Conservation (phyloP, 139 green algal species). For the Desmodesmus armatus region DNA sequence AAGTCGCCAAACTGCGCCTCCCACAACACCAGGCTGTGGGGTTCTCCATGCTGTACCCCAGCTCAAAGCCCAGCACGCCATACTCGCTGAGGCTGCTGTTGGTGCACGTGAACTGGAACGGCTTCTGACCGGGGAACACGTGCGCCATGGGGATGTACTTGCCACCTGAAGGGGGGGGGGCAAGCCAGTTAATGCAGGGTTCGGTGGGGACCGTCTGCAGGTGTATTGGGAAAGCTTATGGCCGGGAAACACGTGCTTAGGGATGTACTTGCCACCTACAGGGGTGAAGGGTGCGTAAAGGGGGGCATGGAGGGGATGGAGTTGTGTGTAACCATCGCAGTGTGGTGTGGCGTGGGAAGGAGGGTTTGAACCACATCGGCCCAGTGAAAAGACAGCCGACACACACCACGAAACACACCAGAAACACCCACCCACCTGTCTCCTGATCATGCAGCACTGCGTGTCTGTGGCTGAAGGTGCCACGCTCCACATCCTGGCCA, state of each 20-base stretch:
- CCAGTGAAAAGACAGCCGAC: too few species aligned
- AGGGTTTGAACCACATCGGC: too few species aligned
- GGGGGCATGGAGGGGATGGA: too few species aligned
- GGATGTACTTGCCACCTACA: too few species aligned
- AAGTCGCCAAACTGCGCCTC: slow-evolving; percentile 88
- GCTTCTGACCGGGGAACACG: slow-evolving; percentile 83
- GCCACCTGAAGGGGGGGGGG: neutral
- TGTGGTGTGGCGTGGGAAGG: too few species aligned
- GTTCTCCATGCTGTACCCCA: slow-evolving; percentile 98
- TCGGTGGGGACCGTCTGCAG: too few species aligned
- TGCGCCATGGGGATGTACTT: slow-evolving; percentile 88
- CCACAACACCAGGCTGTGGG: slow-evolving; percentile 96
- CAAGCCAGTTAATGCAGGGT: neutral
- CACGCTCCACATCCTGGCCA: slow-evolving; percentile 98
- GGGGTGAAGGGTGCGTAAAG: too few species aligned
- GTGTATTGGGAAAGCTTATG: too few species aligned
- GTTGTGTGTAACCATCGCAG: too few species aligned
- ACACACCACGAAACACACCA: too few species aligned
- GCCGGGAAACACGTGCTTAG: too few species aligned
- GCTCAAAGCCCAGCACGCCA: slow-evolving; percentile 98
- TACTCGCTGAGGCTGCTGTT: slow-evolving; percentile 94
- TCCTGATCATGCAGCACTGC: slow-evolving; percentile 89
- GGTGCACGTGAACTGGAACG: slow-evolving; percentile 79
- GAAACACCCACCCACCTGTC: slow-evolving; percentile 32
- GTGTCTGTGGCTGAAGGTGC: slow-evolving; percentile 97